Base-by-base conservation (phyloP, 148 eudicot species). In the Vaccinium macrocarpon region DNA sequence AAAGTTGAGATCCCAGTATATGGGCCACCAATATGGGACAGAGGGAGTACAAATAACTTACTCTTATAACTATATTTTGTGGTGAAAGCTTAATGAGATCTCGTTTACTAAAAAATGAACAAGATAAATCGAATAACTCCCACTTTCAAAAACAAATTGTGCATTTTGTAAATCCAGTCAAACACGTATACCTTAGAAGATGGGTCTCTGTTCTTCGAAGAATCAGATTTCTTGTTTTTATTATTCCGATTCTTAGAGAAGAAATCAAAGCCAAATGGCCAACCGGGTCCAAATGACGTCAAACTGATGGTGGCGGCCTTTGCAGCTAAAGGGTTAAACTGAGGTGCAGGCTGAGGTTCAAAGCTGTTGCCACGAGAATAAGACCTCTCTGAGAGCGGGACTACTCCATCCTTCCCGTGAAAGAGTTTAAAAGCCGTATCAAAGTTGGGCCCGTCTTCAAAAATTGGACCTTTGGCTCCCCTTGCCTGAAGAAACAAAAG, bases 391-490 rank as follows among this genome's bases (percentile, higher is more conserved):
- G 91, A 56, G 68, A 94, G 94, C 38, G 96, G 98, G 76, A 95
- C 91, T 70, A 93, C 94, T 73, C 98, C 96, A 86, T 93, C 90
- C 86, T 91, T 88, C 59, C 96, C 98, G 84, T 95, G 98, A 82
- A 95, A 95, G 68, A 93, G 87, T 76, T 88, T 90, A 85, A 94
- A 94, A 12, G 98, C 96, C 90, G 85, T 61, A 85, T 92, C 94
- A 76, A 93, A 94, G 85, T 88, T 92, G 82, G 98, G 92, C 75
- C 92, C 94, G 86, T 94, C 98, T 89, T 94, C 98, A 88, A 94
- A 94, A 35, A 94, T 92, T 23, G 98, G 96, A 90, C 98, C 98
- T 82, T 88, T 94, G 82, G 88, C 88, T 82, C 89, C 94, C 76
- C 62, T 53, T 23, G 79, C 87, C 97, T 94, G 89, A 86, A 86